Evolutionary conservation across 1,139 yeast genomes (phyloP).

Genomic region (Geotrichum citri-aurantii): DNA sequence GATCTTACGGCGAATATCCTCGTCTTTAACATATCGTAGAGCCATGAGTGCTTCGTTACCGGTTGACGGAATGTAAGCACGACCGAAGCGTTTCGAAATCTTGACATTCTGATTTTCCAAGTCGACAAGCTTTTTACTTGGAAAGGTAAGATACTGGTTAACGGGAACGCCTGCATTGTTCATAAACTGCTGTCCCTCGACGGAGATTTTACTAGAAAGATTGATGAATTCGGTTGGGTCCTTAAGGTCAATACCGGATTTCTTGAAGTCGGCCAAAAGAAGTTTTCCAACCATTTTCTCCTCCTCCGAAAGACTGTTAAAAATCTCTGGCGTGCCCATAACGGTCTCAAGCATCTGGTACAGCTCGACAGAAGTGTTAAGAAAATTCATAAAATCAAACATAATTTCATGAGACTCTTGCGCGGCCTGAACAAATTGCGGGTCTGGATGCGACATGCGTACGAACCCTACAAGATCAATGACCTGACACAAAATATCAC

Average conservation of each 20-base stretch:
- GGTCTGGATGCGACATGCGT: constrained; percentile 79
- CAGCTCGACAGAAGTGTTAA: constrained; percentile 77
- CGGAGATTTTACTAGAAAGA: constrained; percentile 74
- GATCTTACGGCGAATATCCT: constrained; percentile 54
- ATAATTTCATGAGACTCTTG: constrained; percentile 82
- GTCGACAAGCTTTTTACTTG: constrained; percentile 36
- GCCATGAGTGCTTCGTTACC: constrained; percentile 67
- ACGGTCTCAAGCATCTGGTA: constrained; percentile 55
- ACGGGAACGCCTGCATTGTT: constrained; percentile 43
- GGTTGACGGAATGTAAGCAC: constrained; percentile 55
- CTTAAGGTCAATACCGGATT: constrained; percentile 78
- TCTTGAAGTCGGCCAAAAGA: constrained; percentile 76
- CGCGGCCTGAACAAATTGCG: constrained; percentile 57
- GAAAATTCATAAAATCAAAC: constrained; percentile 90
- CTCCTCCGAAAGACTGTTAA: constrained; percentile 49
- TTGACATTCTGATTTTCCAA: constrained; percentile 25
- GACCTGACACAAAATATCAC: constrained; percentile 85
- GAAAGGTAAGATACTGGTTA: constrained; percentile 32
- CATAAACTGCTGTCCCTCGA: constrained; percentile 75
- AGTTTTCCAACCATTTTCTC: constrained; percentile 79
- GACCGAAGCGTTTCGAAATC: constrained; percentile 24
- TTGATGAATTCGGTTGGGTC: constrained; percentile 62
- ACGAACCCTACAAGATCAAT: constrained; percentile 93
- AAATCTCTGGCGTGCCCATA: constrained; percentile 43
- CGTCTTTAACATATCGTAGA: constrained; percentile 53